phyloP scores from a whole-genome alignment of 129 eudicot species.

The Artemisia tridentata region DNA sequence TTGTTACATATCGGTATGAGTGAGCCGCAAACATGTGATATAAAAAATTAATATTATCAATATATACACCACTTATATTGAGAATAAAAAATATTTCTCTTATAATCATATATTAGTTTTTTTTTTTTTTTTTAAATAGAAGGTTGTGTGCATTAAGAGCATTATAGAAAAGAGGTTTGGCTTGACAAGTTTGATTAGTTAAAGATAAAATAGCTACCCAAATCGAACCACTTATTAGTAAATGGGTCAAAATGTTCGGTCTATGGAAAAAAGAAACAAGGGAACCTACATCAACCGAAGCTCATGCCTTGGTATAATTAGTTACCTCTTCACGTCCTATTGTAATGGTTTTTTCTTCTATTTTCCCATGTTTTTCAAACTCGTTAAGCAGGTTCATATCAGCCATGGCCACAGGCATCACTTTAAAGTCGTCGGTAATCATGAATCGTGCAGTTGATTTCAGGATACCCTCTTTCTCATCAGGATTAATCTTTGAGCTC shows the following conservation, averaged over 20 bases:
- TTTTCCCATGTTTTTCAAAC: slow-evolving; percentile 17
- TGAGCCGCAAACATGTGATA: too few species aligned
- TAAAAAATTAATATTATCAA: too few species aligned
- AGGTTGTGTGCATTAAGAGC: too few species aligned
- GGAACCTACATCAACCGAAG: neutral
- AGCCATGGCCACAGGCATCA: slow-evolving; percentile 29
- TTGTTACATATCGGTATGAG: too few species aligned
- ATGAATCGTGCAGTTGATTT: slow-evolving; percentile 31
- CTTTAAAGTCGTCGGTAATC: slow-evolving; percentile 20
- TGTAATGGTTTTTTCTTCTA: slow-evolving; percentile 13
- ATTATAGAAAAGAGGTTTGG: too few species aligned
- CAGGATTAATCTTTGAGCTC: neutral
- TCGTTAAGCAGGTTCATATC: slow-evolving; percentile 23
- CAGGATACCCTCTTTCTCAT: slow-evolving; percentile 1
- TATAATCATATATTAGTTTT: too few species aligned
- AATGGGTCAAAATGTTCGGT: too few species aligned
- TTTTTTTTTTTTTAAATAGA: too few species aligned
- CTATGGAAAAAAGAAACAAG: neutral
- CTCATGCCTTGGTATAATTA: neutral
- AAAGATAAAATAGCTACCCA: too few species aligned
- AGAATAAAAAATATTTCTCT: too few species aligned
- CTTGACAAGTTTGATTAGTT: neutral
- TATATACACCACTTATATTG: too few species aligned
- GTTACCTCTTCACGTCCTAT: slow-evolving; percentile 28
- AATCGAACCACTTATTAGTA: too few species aligned